Evolutionary conservation across 2,329 filamentous ascomycete species (phyloP).

Genomic region (Apiospora hydei): DNA sequence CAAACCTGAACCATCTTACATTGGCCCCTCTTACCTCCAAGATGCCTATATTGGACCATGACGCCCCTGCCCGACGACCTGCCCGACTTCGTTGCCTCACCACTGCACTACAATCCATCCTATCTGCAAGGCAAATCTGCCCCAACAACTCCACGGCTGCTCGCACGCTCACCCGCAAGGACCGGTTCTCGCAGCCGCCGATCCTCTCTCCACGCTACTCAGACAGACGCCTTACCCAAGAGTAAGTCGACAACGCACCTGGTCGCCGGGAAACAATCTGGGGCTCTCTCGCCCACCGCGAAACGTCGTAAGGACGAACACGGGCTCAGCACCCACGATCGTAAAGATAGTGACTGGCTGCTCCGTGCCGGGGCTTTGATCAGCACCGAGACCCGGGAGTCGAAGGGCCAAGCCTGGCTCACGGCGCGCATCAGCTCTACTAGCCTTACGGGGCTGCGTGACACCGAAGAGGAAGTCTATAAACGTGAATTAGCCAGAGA

Average conservation of each 20-base stretch:
- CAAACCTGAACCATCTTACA: constrained; percentile 65
- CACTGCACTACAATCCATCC: constrained; percentile 51
- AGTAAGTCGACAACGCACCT: constrained; percentile 71
- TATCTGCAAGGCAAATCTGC: constrained; percentile 70
- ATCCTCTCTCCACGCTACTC: constrained; percentile 44
- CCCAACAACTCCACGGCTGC: constrained; percentile 68
- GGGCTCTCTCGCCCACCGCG: constrained; percentile 35
- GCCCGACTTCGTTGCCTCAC: constrained; percentile 45
- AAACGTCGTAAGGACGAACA: constrained; percentile 43
- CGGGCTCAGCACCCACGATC: constrained; percentile 43
- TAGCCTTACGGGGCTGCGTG: constrained; percentile 60
- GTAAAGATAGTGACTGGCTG: constrained; percentile 69
- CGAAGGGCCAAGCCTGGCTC: constrained; percentile 74
- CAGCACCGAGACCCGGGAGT: constrained; percentile 68
- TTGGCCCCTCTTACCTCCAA: constrained; percentile 70
- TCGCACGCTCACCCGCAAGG: constrained; percentile 51
- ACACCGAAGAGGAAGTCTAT: constrained; percentile 60
- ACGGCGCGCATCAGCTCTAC: constrained; percentile 71
- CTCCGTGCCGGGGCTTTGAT: constrained; percentile 69
- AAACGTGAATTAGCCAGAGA: constrained; percentile 60
- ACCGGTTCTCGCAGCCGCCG: constrained; percentile 52
- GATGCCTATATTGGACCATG: constrained; percentile 63
- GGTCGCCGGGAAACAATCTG: constrained; percentile 34
- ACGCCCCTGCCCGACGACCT: constrained; percentile 44
- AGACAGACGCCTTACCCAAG: constrained; percentile 54